A percentile compares a stretch with the other conserved stretches of the same genome.
These are phyloP conservation scores for Claviceps lovelessii DNA, from an alignment of 2,329 filamentous ascomycete species.

Conservation along the genomic window DNA sequence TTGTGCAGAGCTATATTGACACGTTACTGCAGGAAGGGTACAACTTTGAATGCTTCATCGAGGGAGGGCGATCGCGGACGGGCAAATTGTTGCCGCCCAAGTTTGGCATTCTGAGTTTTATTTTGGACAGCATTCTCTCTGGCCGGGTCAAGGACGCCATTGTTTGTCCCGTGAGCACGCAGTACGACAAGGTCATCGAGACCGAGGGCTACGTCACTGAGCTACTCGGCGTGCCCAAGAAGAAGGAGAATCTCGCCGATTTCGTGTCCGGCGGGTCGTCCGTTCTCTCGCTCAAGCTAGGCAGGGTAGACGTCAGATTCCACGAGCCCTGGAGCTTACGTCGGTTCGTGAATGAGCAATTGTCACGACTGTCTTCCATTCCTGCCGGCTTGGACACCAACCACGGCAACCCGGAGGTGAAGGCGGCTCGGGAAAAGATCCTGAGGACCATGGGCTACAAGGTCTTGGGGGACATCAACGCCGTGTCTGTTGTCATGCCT, in stretches of 20 bases:
- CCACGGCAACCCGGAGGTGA: slow-evolving; percentile 31
- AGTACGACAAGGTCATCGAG: slow-evolving; percentile 98
- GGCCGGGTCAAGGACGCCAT: slow-evolving; percentile 81
- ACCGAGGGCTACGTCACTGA: slow-evolving; percentile 95
- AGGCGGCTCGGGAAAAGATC: slow-evolving; percentile 52
- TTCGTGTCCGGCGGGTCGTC: slow-evolving; percentile 78
- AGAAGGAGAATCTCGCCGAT: slow-evolving; percentile 81
- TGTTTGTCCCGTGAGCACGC: slow-evolving; percentile 89
- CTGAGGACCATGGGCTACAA: slow-evolving; percentile 81
- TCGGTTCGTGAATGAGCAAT: slow-evolving; percentile 66
- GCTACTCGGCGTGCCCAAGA: slow-evolving; percentile 83
- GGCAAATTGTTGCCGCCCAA: slow-evolving; percentile 90
- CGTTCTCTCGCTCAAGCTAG: slow-evolving; percentile 74
- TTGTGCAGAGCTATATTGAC: slow-evolving; percentile 96
- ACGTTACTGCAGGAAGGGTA: slow-evolving; percentile 78
- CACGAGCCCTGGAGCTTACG: slow-evolving; percentile 90
- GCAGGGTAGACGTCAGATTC: slow-evolving; percentile 87
- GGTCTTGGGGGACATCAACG: slow-evolving; percentile 86
- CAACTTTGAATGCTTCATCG: slow-evolving; percentile 96
- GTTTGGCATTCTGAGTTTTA: slow-evolving; percentile 85
- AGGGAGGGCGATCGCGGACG: slow-evolving; percentile 82
- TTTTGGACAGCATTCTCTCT: slow-evolving; percentile 78
- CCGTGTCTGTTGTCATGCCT: slow-evolving; percentile 94
- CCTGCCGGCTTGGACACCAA: slow-evolving; percentile 31
- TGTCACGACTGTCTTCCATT: slow-evolving; percentile 35